A percentile compares a stretch with the other conserved stretches of the same genome.
These are phyloP conservation scores for Serendipita sp. DNA, from an alignment of 768 basidiomycete species.

Conservation along the genomic window DNA sequence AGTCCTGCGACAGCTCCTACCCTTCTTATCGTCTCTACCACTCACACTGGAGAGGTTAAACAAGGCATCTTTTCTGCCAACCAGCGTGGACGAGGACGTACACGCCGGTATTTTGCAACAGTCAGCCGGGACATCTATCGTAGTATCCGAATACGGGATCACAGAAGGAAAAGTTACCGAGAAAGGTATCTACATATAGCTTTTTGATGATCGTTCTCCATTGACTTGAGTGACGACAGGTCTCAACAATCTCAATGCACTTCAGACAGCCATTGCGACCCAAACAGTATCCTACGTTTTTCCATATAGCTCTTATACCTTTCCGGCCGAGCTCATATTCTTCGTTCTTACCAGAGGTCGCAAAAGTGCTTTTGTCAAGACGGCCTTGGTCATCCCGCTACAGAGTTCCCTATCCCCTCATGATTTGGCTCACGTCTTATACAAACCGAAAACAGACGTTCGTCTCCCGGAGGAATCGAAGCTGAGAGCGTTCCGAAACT, in stretches of 20 bases:
- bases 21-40: slow-evolving; percentile 37
- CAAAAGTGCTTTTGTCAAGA: slow-evolving; percentile 62
- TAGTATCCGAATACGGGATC: slow-evolving; percentile 52
- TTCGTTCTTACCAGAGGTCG: slow-evolving; percentile 46
- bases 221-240: slow-evolving; percentile 27
- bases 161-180: slow-evolving; percentile 52
- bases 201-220: neutral
- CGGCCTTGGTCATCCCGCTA: slow-evolving; percentile 16
- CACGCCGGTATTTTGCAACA: slow-evolving; percentile 63
- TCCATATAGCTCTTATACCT: slow-evolving; percentile 55
- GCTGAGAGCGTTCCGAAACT: slow-evolving; percentile 39
- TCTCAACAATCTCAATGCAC: slow-evolving; percentile 41
- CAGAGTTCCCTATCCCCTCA: neutral
- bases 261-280: slow-evolving; percentile 45
- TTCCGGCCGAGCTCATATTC: slow-evolving; percentile 58
- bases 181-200: slow-evolving; percentile 20
- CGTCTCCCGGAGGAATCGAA: slow-evolving; percentile 31
- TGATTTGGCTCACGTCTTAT: slow-evolving; percentile 24
- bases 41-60: slow-evolving; percentile 53
- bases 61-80: slow-evolving; percentile 39
- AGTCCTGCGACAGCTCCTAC: slow-evolving; percentile 43
- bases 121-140: slow-evolving; percentile 39
- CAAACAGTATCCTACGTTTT: slow-evolving; percentile 63
- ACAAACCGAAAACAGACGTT: slow-evolving; percentile 32
- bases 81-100: slow-evolving; percentile 54